These are phyloP conservation scores for Russula sp. DNA, from an alignment of 768 basidiomycete genomes.

Conservation along the genomic window DNA sequence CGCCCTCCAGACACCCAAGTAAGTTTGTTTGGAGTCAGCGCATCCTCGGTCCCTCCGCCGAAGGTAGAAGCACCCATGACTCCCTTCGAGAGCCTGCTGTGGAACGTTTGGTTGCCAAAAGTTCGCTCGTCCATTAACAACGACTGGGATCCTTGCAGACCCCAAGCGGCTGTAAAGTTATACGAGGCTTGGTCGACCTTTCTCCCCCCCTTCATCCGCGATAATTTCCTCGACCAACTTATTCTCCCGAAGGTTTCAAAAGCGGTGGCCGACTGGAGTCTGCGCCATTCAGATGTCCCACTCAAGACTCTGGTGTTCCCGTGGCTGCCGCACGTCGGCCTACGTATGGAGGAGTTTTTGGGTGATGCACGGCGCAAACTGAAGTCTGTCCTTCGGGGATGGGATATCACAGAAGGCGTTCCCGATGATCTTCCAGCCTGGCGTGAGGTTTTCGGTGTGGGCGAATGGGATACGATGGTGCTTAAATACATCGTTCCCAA, in stretches of 20 bases:
- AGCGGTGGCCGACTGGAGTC: constrained; percentile 80
- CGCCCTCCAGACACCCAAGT: constrained; percentile 44
- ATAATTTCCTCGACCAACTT: constrained; percentile 95
- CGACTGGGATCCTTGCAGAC: constrained; percentile 77
- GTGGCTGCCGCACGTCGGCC: constrained; percentile 88
- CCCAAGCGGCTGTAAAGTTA: constrained; percentile 72
- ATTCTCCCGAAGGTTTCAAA: constrained; percentile 89
- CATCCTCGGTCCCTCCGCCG: constrained; percentile 35
- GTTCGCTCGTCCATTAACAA: constrained; percentile 95
- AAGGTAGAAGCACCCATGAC: constrained; percentile 72
- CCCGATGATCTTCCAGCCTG: constrained; percentile 76
- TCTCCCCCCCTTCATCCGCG: constrained; percentile 85
- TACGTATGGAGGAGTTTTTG: constrained; percentile 78
- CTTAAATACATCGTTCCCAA: constrained; percentile 93
- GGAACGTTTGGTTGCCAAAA: constrained; percentile 94
- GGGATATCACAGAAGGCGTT: constrained; percentile 68
- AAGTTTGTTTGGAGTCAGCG: constrained; percentile 55
- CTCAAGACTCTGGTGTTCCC: constrained; percentile 87
- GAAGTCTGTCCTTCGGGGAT: constrained; percentile 70
- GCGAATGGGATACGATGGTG: constrained; percentile 89
- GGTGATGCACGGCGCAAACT: constrained; percentile 86
- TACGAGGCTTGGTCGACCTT: constrained; percentile 88
- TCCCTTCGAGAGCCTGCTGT: constrained; percentile 89
- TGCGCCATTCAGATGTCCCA: constrained; percentile 53
- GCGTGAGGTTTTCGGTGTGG: constrained; percentile 69